A percentile compares a stretch with the other conserved stretches of the same genome.
These are phyloP conservation scores for Lasiodiplodia citricola DNA, from an alignment of 2,329 filamentous ascomycete genomes.

Conservation along the genomic window DNA sequence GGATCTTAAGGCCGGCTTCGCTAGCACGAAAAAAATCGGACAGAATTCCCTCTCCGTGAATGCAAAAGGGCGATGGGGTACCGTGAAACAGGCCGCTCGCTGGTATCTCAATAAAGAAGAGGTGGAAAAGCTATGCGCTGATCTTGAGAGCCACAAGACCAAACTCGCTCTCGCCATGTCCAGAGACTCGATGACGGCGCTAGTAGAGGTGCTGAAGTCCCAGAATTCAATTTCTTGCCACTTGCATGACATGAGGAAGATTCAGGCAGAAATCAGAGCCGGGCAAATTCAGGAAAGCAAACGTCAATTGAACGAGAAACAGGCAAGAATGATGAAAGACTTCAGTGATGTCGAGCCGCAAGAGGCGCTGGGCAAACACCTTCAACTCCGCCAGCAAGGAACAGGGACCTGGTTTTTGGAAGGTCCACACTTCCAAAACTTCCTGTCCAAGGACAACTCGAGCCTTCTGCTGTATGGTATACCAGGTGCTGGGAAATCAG, in stretches of 20 bases:
- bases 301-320: not conserved
- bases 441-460: not conserved
- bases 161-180: not conserved
- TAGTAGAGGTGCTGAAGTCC: not conserved
- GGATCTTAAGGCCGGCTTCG: not conserved
- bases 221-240: not conserved
- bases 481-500: constrained; percentile 10
- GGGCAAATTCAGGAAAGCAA: not conserved
- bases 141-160: constrained; percentile 2
- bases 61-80: not conserved
- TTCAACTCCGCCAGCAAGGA: not conserved
- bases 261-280: not conserved
- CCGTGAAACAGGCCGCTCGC: not conserved
- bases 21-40: too few relatives aligned
- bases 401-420: not conserved
- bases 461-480: constrained; percentile 2
- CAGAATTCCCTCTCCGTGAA: not conserved
- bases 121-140: not conserved
- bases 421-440: not conserved
- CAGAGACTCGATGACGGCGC: not conserved
- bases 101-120: constrained; percentile 7
- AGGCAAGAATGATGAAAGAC: not conserved
- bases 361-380: not conserved
- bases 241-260: not conserved
- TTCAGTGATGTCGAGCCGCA: not conserved